Base-by-base conservation (phyloP, 2,329 filamentous ascomycete genomes). In the Neocatenulostroma microsporum region DNA sequence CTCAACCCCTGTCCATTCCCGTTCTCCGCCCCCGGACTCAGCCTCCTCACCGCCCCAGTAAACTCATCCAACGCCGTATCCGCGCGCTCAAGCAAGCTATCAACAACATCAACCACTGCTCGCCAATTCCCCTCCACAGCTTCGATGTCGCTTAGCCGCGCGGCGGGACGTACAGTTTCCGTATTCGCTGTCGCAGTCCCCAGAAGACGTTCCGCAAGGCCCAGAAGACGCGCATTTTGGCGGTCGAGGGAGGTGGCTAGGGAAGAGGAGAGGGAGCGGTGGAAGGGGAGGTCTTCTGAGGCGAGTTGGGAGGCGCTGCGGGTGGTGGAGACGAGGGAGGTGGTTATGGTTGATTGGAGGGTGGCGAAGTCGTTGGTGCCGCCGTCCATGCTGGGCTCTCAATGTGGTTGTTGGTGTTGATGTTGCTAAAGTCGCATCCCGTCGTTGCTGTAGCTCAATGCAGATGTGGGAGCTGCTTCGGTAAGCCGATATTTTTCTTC, bases 31-130 rank as follows among this genome's bases (percentile, higher is more conserved):
- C 51, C 52, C 9, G 74, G 74, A 49, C 67, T 76, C 51, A 76
- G 49, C 48, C 67, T 79, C 71, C 94, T 95, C 49, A 96, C 81
- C 26, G 93, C 74, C 2, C 91, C 91, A 0, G 88, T 94, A 55
- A 93, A 95, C 62, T 96, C 91, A 60, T 98, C 91, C 40, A 98
- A 69, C 48, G 83, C 88, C 10, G 82, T 91, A 62, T 96, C 91
- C 30, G 88, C 83, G 63, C 88, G 94, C 64, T 98, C 91, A 44
- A 98, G 73, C 42, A 95, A 74, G 45, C 82, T 84, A 67, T 98
- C 91, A 53, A 96, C 79, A 42, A 95, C 83, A 66, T 98, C 91
- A 56, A 96, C 84, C 35, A 96, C 75, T 33, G 74, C 73, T 51
- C 76, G 76, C 91, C 91, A 98, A 57, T 85, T 82, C 59, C 84